A percentile compares a stretch with the other conserved stretches of the same genome.
These are phyloP conservation scores for Aspergillus sp. DNA, from an alignment of 2,329 filamentous ascomycete genomes.

Conservation along the genomic window DNA sequence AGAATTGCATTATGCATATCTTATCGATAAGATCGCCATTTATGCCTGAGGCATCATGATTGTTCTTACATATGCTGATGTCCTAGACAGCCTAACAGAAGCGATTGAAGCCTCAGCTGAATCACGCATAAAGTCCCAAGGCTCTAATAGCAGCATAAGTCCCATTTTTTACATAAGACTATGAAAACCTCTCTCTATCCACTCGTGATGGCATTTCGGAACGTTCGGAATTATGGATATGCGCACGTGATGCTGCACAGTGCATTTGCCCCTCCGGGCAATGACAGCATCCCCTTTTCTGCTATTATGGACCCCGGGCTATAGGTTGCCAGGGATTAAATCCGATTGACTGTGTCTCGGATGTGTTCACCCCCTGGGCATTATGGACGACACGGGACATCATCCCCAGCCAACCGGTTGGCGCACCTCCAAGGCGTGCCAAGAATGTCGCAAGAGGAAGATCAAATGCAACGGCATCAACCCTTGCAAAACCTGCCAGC, in stretches of 20 bases:
- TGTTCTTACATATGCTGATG: too few relatives aligned
- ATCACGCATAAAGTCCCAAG: too few relatives aligned
- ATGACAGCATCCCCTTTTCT: background rate
- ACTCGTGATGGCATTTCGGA: background rate
- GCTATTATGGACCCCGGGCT: background rate
- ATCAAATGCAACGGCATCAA: slow-evolving; percentile 39
- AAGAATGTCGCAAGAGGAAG: slow-evolving; percentile 42
- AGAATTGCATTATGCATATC: too few relatives aligned
- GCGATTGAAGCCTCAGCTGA: too few relatives aligned
- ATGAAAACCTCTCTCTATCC: too few relatives aligned
- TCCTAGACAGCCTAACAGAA: too few relatives aligned
- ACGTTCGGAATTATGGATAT: background rate
- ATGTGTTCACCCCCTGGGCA: background rate
- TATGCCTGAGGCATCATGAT: too few relatives aligned
- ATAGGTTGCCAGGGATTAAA: background rate
- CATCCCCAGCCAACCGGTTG: slow-evolving; percentile 21
- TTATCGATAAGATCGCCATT: too few relatives aligned
- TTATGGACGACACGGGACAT: slow-evolving; percentile 24
- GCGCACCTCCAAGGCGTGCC: slow-evolving; percentile 39
- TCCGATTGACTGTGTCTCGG: background rate
- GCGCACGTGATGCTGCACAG: background rate
- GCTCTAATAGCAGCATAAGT: too few relatives aligned
- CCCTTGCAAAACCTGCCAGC: slow-evolving; percentile 41
- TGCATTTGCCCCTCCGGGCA: too few relatives aligned
- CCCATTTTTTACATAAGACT: too few relatives aligned